These are phyloP conservation scores for Butyriboletus loyo DNA, from an alignment of 768 basidiomycete genomes.

Conservation along the genomic window DNA sequence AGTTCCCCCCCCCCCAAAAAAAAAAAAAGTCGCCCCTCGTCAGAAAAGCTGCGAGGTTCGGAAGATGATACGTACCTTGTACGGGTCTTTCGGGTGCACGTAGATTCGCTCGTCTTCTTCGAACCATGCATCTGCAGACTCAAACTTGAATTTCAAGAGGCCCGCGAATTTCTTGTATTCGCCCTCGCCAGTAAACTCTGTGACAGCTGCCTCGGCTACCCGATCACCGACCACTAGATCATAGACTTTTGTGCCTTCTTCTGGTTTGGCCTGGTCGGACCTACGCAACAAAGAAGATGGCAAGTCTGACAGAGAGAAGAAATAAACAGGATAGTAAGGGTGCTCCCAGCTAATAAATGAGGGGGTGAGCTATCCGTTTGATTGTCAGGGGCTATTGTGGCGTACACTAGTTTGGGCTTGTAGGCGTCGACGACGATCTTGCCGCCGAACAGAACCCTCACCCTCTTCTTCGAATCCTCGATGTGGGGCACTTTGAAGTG, in stretches of 20 bases:
- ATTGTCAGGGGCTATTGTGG: slow-evolving; percentile 5
- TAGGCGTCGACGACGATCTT: slow-evolving; percentile 52
- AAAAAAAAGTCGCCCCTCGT: no score
- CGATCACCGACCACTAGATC: slow-evolving; percentile 45
- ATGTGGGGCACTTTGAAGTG: slow-evolving; percentile 44
- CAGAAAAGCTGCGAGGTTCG: neutral
- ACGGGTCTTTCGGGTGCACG: slow-evolving; percentile 64
- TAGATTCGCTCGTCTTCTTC: slow-evolving; percentile 66
- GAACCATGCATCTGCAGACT: slow-evolving; percentile 59
- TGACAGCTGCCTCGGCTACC: slow-evolving; percentile 40
- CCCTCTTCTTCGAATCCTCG: slow-evolving; percentile 47
- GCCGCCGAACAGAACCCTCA: slow-evolving; percentile 53
- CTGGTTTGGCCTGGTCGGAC: slow-evolving; percentile 26
- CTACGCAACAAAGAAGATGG: slow-evolving; percentile 40
- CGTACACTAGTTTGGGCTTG: slow-evolving; percentile 61
- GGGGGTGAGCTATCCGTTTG: neutral
- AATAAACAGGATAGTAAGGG: slow-evolving; percentile 52
- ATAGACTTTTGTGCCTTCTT: slow-evolving; percentile 37
- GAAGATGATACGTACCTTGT: slow-evolving; percentile 48
- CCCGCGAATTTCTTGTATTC: slow-evolving; percentile 40
- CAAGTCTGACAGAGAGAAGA: slow-evolving; percentile 47
- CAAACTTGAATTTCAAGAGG: slow-evolving; percentile 48
- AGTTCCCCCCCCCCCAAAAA: no score
- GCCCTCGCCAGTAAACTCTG: slow-evolving; percentile 27
- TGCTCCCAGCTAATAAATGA: slow-evolving; percentile 50